phyloP scores from a whole-genome alignment of 768 basidiomycete species.

The Mycena kentingensis region DNA sequence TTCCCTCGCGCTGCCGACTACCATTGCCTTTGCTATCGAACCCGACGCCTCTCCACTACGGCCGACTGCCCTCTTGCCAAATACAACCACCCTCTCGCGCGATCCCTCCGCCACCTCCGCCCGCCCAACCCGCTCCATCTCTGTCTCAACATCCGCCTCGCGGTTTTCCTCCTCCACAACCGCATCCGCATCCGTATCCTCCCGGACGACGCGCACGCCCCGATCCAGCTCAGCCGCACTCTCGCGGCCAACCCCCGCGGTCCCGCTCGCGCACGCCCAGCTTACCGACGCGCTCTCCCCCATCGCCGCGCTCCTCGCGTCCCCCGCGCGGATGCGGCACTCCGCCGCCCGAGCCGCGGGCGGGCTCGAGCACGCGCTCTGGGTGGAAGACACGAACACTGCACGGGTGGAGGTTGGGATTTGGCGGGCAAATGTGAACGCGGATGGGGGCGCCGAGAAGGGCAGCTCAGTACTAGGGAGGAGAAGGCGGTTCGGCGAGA shows the following conservation, averaged over 20 bases:
- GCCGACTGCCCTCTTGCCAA: no score
- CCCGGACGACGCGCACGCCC: no score
- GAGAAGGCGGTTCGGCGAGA: slow-evolving; percentile 11
- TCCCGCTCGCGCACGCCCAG: slow-evolving; percentile 2
- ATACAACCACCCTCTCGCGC: no score
- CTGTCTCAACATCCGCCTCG: no score
- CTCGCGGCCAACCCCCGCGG: not conserved
- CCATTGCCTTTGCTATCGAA: no score
- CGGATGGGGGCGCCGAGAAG: not conserved
- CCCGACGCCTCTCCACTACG: no score
- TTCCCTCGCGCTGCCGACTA: no score
- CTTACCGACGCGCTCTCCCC: slow-evolving; percentile 4
- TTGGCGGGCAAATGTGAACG: slow-evolving; percentile 4
- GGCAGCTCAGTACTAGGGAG: not conserved
- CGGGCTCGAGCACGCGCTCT: not conserved
- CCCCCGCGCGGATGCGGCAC: not conserved
- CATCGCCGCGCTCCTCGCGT: slow-evolving; percentile 14
- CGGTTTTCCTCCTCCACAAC: slow-evolving; percentile 13
- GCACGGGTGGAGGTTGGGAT: slow-evolving; percentile 21
- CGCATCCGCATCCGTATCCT: no score
- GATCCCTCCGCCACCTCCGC: no score
- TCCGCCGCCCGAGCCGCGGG: not conserved
- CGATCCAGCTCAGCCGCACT: no score
- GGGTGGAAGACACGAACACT: slow-evolving; percentile 19
- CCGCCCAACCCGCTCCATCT: slow-evolving; percentile 10